A percentile compares a stretch with the other conserved stretches of the same genome.
These are phyloP conservation scores for Naganishia vishniacii DNA, from an alignment of 768 basidiomycete species.

Conservation along the genomic window DNA sequence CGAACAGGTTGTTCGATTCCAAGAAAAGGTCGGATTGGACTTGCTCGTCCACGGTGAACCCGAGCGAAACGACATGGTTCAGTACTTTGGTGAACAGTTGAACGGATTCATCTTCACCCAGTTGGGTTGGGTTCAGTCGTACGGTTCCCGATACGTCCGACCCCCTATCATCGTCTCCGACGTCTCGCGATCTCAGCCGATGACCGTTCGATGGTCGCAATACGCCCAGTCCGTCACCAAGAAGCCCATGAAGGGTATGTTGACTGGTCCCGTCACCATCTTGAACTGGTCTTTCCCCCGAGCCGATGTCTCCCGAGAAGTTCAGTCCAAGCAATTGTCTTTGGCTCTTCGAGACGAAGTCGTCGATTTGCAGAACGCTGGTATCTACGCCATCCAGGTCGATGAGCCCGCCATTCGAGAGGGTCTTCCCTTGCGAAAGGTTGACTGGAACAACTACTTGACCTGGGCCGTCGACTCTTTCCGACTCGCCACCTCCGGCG, in stretches of 20 bases:
- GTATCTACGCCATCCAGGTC: constrained; percentile 96
- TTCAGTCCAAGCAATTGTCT: constrained; percentile 97
- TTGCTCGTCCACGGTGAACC: constrained; percentile 97
- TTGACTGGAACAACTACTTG: constrained; percentile 94
- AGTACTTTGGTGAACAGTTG: constrained; percentile 97
- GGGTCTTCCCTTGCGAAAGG: constrained; percentile 91
- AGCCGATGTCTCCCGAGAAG: constrained; percentile 88
- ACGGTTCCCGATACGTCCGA: constrained; percentile 98
- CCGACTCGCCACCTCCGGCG: constrained; percentile 94
- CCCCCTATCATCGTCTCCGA: constrained; percentile 98
- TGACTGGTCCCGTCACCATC: constrained; percentile 89
- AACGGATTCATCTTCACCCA: constrained; percentile 96
- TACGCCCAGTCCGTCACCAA: constrained; percentile 91
- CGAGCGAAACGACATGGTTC: constrained; percentile 99
- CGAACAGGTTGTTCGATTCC: constrained; percentile 86
- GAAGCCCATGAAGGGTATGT: constrained; percentile 99
- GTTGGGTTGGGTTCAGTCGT: constrained; percentile 98
- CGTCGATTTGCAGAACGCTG: constrained; percentile 89
- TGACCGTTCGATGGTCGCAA: constrained; percentile 94
- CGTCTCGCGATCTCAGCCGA: constrained; percentile 73
- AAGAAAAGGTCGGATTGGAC: constrained; percentile 92
- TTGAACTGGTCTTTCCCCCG: constrained; percentile 99
- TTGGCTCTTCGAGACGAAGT: constrained; percentile 98
- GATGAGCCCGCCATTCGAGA: constrained; percentile 99
- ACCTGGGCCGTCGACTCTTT: constrained; percentile 98